Conservation (phyloP, 192 early-diverging fungal genomes). For the Lobulomyces angularis region DNA sequence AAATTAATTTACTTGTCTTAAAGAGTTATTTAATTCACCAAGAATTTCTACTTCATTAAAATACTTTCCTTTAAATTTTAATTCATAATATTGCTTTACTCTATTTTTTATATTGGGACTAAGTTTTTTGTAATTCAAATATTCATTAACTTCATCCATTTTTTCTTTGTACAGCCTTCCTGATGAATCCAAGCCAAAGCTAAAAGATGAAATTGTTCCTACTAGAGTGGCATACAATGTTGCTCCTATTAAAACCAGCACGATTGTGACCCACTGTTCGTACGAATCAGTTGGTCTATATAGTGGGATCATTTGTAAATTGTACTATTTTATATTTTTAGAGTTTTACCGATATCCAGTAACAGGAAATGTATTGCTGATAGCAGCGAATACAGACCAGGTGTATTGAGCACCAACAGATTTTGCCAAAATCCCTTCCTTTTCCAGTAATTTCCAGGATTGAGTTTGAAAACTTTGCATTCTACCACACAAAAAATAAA, state of each 20-base stretch:
- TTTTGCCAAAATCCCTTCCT: constrained; percentile 7
- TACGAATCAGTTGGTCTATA: constrained; percentile 16
- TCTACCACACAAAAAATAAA: constrained; percentile 19
- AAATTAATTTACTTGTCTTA: constrained; percentile 1
- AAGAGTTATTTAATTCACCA: not conserved
- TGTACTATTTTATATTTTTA: not conserved
- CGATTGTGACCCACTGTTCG: constrained; percentile 21
- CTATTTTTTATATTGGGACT: constrained; percentile 11
- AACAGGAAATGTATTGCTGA: constrained; percentile 26
- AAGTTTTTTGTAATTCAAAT: constrained; percentile 32
- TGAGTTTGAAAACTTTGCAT: constrained; percentile 7
- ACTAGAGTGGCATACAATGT: constrained; percentile 22
- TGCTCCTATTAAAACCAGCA: constrained; percentile 22
- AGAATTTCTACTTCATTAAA: not conserved
- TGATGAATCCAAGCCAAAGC: constrained; percentile 31
- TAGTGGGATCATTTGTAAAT: not conserved
- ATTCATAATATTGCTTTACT: constrained; percentile 22
- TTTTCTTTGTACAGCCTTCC: constrained; percentile 29
- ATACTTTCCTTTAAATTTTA: not conserved
- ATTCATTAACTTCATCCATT: constrained; percentile 41
- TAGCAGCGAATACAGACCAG: constrained; percentile 23
- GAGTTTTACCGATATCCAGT: constrained; percentile 20
- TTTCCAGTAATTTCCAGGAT: constrained; percentile 14
- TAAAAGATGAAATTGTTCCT: constrained; percentile 36
- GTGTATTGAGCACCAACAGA: constrained; percentile 22